Base-by-base conservation (phyloP, 345 rosid species). In the Bretschneidera sinensis region DNA sequence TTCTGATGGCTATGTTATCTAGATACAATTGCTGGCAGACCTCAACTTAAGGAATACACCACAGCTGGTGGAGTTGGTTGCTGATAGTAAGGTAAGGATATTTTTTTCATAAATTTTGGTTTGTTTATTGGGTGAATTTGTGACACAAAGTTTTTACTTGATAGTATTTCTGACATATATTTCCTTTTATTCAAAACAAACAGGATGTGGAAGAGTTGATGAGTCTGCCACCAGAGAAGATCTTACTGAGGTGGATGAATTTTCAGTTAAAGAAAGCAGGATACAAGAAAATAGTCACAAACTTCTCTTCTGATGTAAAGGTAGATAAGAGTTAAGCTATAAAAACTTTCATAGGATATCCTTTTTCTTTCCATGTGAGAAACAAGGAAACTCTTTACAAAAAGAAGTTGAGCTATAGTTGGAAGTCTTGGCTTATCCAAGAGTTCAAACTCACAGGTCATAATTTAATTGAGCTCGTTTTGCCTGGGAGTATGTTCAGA, bases 11-110 rank as follows among this genome's bases (percentile, higher is more conserved):
- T 61, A 18, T 73, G 20, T 21, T 73, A 23, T 75, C 13, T 65
- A 90, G 97, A 90, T 94, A 79, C 99, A 94, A 94, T 78, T 94
- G 25, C 60, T 94, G 73, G 99, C 99, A 20, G 97, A 90, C 80
- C 95, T 94, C 61, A 94, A 94, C 83, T 81, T 94, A 83, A 94
- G 88, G 82, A 94, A 88, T 76, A 94, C 99, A 70, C 99, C 99
- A 33, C 92, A 90, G 75, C 70, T 94, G 75, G 80, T 94, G 63
- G 96, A 87, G 75, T 66, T 94, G 79, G 96, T 94, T 6, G 92
- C 74, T 78, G 96, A 94, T 64, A 81, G 96, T 50, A 78, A 86
- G 96, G 99, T 86, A 58, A 54, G 55, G 45, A 45, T 65, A 7
- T 34, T 39, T 59, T 50, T 35, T 53, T 62, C 24, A 7, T 5